Conservation (phyloP, 805 yeast genomes). For the Wickerhamomyces canadensis region DNA sequence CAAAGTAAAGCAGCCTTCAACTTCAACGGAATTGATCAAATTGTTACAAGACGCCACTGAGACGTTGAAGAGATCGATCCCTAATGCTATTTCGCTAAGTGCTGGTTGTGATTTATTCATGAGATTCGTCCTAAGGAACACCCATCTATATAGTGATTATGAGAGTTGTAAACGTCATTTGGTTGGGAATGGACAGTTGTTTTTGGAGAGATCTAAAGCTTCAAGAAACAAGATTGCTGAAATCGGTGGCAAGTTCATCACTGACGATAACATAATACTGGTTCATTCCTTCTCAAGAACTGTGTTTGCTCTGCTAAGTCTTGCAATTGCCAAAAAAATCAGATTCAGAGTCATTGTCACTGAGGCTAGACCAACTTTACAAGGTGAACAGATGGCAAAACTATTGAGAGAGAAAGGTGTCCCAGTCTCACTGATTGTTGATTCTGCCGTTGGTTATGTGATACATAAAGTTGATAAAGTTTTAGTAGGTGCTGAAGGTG, state of each 20-base stretch:
- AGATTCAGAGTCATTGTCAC: constrained; percentile 90
- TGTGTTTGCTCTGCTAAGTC: constrained; percentile 65
- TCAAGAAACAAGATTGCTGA: constrained; percentile 85
- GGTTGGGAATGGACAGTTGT: constrained; percentile 89
- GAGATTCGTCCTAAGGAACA: constrained; percentile 86
- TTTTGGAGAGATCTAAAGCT: constrained; percentile 86
- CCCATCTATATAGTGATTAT: constrained; percentile 87
- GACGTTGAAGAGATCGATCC: constrained; percentile 68
- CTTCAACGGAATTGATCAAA: constrained; percentile 88
- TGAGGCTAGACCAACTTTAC: constrained; percentile 83
- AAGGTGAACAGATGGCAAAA: constrained; percentile 68
- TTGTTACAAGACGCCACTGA: constrained; percentile 72
- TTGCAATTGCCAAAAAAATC: constrained; percentile 72
- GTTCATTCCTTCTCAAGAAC: constrained; percentile 93
- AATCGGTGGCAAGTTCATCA: constrained; percentile 80
- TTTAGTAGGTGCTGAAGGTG: constrained; percentile 98
- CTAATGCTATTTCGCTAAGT: constrained; percentile 86
- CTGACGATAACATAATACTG: constrained; percentile 86
- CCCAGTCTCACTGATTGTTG: constrained; percentile 85
- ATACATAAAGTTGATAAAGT: constrained; percentile 90
- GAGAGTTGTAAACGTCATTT: constrained; percentile 84
- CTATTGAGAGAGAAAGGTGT: constrained; percentile 64
- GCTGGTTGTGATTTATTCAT: constrained; percentile 98
- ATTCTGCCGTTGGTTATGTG: constrained; percentile 89
- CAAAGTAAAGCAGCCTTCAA: constrained; percentile 78